A percentile compares a stretch with the other conserved stretches of the same genome.
Evolutionary conservation across 306 rosid genomes (phyloP).

Genomic region (Fagus crenata): DNA sequence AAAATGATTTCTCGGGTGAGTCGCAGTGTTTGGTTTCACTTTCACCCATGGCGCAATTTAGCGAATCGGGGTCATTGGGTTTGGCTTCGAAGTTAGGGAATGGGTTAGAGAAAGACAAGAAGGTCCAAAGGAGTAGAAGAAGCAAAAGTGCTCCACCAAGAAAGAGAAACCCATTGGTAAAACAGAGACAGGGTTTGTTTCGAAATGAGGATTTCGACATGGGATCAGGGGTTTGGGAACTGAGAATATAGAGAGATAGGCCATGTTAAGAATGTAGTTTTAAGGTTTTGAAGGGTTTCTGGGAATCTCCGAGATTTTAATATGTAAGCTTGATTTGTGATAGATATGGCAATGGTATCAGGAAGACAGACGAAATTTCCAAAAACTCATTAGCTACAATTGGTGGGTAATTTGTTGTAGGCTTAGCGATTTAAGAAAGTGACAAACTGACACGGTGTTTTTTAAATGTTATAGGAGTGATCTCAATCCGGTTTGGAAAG

Average conservation of each 20-base stretch:
- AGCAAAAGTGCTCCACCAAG: slow-evolving; percentile 10
- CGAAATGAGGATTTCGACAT: slow-evolving; percentile 34
- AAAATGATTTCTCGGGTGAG: slow-evolving; percentile 33
- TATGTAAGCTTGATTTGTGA: background rate
- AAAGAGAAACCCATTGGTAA: slow-evolving; percentile 6
- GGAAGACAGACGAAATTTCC: too few relatives aligned
- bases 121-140: slow-evolving; percentile 27
- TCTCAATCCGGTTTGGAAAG: too few relatives aligned
- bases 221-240: background rate
- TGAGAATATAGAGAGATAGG: background rate
- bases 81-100: too few relatives aligned
- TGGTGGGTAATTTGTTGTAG: too few relatives aligned
- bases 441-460: too few relatives aligned
- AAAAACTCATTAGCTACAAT: too few relatives aligned
- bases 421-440: too few relatives aligned
- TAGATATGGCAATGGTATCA: background rate
- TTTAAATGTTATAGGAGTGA: too few relatives aligned
- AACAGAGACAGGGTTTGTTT: slow-evolving; percentile 13
- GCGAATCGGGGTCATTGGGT: background rate
- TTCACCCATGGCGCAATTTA: too few relatives aligned
- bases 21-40: background rate
- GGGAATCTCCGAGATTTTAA: background rate
- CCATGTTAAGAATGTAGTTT: background rate
- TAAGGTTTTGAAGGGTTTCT: background rate
- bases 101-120: slow-evolving; percentile 14